Conservation (phyloP, 108 stramenopile species). For the Poteriospumella lacustris region DNA sequence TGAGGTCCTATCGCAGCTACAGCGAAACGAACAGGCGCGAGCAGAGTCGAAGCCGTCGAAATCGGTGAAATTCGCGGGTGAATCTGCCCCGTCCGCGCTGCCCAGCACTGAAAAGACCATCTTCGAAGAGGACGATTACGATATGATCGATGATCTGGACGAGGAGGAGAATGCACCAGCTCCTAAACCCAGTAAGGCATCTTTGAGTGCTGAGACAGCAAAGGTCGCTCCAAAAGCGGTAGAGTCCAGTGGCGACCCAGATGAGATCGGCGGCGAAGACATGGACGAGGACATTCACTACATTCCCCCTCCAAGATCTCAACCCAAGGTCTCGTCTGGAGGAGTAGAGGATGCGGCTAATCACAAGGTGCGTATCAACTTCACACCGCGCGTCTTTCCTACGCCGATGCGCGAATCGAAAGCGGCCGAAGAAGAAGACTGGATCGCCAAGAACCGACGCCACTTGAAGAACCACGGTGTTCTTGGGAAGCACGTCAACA, state of each 20-base stretch:
- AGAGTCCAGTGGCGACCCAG: too few species aligned
- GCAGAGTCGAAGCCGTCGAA: too few species aligned
- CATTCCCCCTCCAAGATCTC: conserved; percentile 42
- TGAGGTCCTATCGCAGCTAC: conserved; percentile 46
- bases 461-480: conserved; percentile 48
- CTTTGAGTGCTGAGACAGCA: not conserved
- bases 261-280: too few species aligned
- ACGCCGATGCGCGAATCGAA: conserved; percentile 56
- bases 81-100: too few species aligned
- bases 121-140: too few species aligned
- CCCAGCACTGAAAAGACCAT: too few species aligned
- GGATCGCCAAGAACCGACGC: conserved; percentile 52
- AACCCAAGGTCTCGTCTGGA: conserved; percentile 25
- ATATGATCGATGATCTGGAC: too few species aligned
- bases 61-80: too few species aligned
- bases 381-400: conserved; percentile 52
- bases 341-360: not conserved
- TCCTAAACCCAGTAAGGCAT: too few species aligned
- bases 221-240: too few species aligned
- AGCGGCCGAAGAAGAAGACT: conserved; percentile 50
- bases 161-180: too few species aligned
- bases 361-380: conserved; percentile 24
- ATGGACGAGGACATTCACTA: conserved; percentile 37
- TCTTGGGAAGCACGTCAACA: not conserved
- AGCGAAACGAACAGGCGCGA: not conserved